Evolutionary conservation across 345 rosid genomes (phyloP).

Genomic region (sweet orange (Citrus sinensis)): DNA sequence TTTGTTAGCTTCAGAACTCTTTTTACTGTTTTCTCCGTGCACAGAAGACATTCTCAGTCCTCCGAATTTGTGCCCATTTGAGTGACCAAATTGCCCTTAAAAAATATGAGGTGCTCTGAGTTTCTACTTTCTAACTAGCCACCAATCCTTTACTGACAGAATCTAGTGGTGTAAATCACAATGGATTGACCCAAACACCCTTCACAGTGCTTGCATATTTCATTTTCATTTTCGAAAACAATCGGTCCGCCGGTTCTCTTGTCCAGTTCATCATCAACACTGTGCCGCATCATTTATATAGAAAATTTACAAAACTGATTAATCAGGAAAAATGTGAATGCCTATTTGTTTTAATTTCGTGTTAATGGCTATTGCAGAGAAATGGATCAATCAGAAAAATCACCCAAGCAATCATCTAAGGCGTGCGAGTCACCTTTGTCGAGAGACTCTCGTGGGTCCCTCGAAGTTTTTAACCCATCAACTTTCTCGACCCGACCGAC

Average conservation of each 20-base stretch:
- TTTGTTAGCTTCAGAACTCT: not conserved
- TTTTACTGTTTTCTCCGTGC: not conserved
- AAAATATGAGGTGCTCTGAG: not conserved
- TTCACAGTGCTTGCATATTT: not conserved
- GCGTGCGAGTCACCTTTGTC: conserved; percentile 30
- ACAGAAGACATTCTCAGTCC: not conserved
- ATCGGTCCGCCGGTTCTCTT: not conserved
- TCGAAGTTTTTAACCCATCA: conserved; percentile 83
- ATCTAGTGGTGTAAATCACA: not conserved
- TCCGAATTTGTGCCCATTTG: not conserved
- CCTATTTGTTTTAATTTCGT: no score
- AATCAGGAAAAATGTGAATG: not conserved
- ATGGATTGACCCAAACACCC: not conserved
- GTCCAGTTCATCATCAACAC: conserved; percentile 10
- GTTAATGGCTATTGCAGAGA: conserved; percentile 8
- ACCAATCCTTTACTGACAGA: not conserved
- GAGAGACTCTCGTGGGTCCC: conserved; percentile 77
- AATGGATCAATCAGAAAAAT: conserved; percentile 50
- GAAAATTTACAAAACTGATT: conserved; percentile 5
- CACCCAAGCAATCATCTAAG: conserved; percentile 37
- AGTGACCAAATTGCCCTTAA: not conserved
- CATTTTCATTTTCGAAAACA: not conserved
- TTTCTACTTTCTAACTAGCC: not conserved
- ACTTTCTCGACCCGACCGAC: conserved; percentile 44
- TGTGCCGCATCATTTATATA: conserved; percentile 6